phyloP scores from a whole-genome alignment of 177 flowering plant species.

The Vitis hybrid region DNA sequence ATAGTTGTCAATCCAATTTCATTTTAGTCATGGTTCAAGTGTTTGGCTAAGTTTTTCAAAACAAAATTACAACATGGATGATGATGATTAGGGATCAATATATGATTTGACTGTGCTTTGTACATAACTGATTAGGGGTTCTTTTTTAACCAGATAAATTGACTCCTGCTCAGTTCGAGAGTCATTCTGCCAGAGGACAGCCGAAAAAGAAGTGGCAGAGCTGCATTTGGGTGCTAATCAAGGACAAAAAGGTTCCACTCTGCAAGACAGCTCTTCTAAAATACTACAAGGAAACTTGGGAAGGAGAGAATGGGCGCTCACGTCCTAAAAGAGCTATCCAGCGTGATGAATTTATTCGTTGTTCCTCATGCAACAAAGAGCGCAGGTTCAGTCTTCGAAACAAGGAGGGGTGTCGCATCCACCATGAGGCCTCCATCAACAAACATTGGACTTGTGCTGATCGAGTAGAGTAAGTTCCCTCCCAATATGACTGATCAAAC shows the following conservation, averaged over 20 bases:
- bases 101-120: too few species aligned
- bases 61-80: too few species aligned
- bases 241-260: conserved; percentile 22
- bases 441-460: conserved; percentile 26
- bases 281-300: conserved; percentile 24
- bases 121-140: too few species aligned
- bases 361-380: conserved; percentile 23
- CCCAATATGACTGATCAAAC: too few species aligned
- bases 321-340: conserved; percentile 17
- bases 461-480: conserved; percentile 19
- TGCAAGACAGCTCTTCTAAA: conserved; percentile 23
- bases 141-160: conserved; percentile 8
- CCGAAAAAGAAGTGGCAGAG: conserved; percentile 18
- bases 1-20: too few species aligned
- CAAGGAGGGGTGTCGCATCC: conserved; percentile 18
- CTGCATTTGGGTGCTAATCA: conserved; percentile 27
- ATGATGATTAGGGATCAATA: too few species aligned
- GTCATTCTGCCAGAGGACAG: conserved; percentile 19
- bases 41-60: too few species aligned
- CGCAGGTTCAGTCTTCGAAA: conserved; percentile 30
- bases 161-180: conserved; percentile 30
- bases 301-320: background rate
- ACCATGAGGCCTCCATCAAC: conserved; percentile 25
- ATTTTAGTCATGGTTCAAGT: too few species aligned
- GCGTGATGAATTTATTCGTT: conserved; percentile 35